These are phyloP conservation scores for Penicillium subrubescens DNA, from an alignment of 495 filamentous ascomycete genomes.

Conservation along the genomic window DNA sequence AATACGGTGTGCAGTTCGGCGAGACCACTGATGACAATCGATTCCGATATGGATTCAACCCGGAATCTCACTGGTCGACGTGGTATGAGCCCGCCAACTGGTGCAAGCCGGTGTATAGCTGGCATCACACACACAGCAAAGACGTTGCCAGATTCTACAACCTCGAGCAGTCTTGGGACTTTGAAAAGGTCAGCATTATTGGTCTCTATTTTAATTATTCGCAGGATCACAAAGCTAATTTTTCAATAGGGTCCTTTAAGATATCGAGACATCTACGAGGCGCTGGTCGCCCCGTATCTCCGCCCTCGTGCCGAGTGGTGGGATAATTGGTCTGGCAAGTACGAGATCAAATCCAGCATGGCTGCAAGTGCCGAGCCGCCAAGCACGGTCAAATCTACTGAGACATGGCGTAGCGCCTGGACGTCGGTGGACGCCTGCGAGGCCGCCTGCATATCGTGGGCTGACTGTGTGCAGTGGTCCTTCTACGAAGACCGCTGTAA, in stretches of 20 bases:
- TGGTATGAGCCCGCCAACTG: slow-evolving; percentile 36
- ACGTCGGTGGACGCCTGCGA: slow-evolving; percentile 30
- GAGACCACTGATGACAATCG: slow-evolving; percentile 40
- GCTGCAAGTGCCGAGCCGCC: slow-evolving; percentile 19
- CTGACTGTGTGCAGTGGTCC: slow-evolving; percentile 32
- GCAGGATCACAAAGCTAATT: background rate
- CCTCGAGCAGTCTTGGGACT: slow-evolving; percentile 26
- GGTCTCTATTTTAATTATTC: background rate
- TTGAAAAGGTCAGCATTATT: slow-evolving; percentile 17
- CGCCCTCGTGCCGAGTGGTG: slow-evolving; percentile 26
- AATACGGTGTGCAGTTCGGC: slow-evolving; percentile 44
- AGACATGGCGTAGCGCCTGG: slow-evolving; percentile 27
- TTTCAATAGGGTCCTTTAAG: slow-evolving; percentile 16
- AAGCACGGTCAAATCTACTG: slow-evolving; percentile 17
- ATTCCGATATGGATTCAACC: slow-evolving; percentile 50
- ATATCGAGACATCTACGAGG: slow-evolving; percentile 29
- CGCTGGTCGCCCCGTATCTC: slow-evolving; percentile 22
- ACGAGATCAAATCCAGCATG: slow-evolving; percentile 30
- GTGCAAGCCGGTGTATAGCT: slow-evolving; percentile 52
- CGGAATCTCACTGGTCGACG: slow-evolving; percentile 41
- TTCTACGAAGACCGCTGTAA: slow-evolving; percentile 32
- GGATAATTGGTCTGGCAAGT: slow-evolving; percentile 30
- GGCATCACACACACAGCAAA: slow-evolving; percentile 46
- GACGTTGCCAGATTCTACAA: slow-evolving; percentile 33
- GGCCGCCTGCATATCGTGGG: slow-evolving; percentile 28